phyloP scores from a whole-genome alignment of 331 rosid species.

The Prunus yedoensis region DNA sequence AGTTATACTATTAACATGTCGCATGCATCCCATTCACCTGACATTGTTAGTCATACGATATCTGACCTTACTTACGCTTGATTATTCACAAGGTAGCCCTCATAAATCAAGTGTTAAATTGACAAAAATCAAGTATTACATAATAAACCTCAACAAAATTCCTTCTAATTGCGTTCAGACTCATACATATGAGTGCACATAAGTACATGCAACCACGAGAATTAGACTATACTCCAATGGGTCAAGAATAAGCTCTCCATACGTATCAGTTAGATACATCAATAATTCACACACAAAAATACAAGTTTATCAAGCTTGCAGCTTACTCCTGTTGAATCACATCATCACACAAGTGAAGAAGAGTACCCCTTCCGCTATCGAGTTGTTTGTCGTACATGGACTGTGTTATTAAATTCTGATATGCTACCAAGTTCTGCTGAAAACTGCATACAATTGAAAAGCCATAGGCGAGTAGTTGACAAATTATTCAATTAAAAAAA shows the following conservation, averaged over 20 bases:
- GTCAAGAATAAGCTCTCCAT: too few species aligned
- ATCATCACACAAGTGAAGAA: constrained; percentile 96
- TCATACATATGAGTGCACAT: not conserved
- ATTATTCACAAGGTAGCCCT: not conserved
- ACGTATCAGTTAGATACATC: too few species aligned
- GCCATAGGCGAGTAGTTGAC: constrained; percentile 14
- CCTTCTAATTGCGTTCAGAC: too few species aligned
- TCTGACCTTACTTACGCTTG: not conserved
- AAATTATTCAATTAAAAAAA: not conserved
- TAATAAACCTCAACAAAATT: not conserved
- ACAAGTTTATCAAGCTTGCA: constrained; percentile 16
- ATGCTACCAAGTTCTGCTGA: constrained; percentile 79
- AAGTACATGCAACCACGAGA: not conserved
- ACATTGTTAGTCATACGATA: not conserved
- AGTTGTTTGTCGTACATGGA: constrained; percentile 97
- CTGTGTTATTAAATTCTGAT: constrained; percentile 92
- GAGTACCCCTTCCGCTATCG: too few species aligned
- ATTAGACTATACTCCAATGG: not conserved
- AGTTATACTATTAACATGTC: not conserved
- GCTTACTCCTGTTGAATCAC: constrained; percentile 98
- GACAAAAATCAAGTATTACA: not conserved
- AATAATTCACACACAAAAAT: not conserved
- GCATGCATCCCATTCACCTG: not conserved
- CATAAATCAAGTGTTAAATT: too few species aligned
- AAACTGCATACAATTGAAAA: constrained; percentile 47